phyloP scores from a whole-genome alignment of 2,329 filamentous ascomycete species.

The Lasiodiplodia theobromae region DNA sequence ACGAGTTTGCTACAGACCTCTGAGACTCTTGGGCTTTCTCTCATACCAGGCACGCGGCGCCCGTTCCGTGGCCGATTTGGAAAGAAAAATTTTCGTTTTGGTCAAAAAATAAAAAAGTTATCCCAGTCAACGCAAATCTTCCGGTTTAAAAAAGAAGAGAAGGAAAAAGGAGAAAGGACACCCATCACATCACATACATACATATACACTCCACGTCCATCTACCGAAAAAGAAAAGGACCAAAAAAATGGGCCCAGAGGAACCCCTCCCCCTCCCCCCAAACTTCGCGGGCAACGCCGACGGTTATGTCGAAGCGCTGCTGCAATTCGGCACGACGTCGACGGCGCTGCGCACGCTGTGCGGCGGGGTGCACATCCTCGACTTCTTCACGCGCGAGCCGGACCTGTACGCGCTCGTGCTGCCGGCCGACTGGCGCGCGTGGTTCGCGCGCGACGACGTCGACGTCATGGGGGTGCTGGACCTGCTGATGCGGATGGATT shows the following conservation, averaged over 20 bases:
- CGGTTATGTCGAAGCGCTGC: conserved; percentile 78
- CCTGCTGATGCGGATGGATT: conserved; percentile 79
- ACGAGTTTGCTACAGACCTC: not conserved
- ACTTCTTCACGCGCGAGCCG: conserved; percentile 89
- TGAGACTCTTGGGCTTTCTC: not conserved
- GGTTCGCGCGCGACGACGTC: conserved; percentile 67
- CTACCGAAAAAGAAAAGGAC: not conserved
- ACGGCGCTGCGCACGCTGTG: conserved; percentile 86
- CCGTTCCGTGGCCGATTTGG: not conserved
- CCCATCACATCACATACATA: too few relatives aligned
- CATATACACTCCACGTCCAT: too few relatives aligned
- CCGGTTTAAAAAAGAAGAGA: not conserved
- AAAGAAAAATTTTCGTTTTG: conserved; percentile 1
- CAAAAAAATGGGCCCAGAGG: conserved; percentile 53
- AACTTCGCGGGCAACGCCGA: conserved; percentile 73
- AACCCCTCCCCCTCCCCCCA: conserved; percentile 71
- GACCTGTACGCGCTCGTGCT: conserved; percentile 81
- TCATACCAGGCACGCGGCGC: not conserved
- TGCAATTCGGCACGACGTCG: conserved; percentile 77
- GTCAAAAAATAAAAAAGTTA: not conserved
- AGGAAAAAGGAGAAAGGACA: not conserved
- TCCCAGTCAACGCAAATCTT: too few relatives aligned
- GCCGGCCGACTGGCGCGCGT: conserved; percentile 80
- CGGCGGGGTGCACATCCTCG: conserved; percentile 94
- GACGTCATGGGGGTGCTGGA: conserved; percentile 80